These are phyloP conservation scores for Kodamaea laetipori DNA, from an alignment of 805 yeast genomes.

Conservation along the genomic window DNA sequence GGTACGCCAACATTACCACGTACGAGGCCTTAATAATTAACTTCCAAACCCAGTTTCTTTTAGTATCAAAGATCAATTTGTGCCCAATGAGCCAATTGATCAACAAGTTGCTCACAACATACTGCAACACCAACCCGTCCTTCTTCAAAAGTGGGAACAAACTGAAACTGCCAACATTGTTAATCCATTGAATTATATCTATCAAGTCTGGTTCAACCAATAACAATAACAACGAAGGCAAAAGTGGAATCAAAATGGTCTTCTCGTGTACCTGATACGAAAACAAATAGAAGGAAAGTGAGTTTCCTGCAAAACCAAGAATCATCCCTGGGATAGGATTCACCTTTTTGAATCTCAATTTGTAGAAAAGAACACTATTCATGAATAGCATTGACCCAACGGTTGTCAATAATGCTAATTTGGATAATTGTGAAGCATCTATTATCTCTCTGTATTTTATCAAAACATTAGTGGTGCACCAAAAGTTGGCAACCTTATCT, in stretches of 20 bases:
- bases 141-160: conserved; percentile 77
- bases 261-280: conserved; percentile 97
- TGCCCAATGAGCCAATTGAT: conserved; percentile 78
- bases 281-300: conserved; percentile 86
- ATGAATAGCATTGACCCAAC: conserved; percentile 36
- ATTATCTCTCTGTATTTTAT: conserved; percentile 67
- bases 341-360: conserved; percentile 13
- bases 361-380: conserved; percentile 16
- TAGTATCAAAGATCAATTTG: conserved; percentile 17
- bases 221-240: conserved; percentile 76
- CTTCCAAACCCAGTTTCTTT: conserved; percentile 26
- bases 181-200: conserved; percentile 85
- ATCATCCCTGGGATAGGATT: conserved; percentile 26
- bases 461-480: conserved; percentile 90
- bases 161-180: conserved; percentile 81
- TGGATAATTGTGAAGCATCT: conserved; percentile 58
- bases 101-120: conserved; percentile 52
- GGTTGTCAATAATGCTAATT: conserved; percentile 57
- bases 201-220: conserved; percentile 57
- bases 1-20: conserved; percentile 51
- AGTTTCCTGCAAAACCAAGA: conserved; percentile 78
- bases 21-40: conserved; percentile 31
- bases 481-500: conserved; percentile 94
- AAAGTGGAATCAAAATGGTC: conserved; percentile 80
- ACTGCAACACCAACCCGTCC: conserved; percentile 76